Conservation (phyloP, 192 early-diverging fungal species). For the Gryganskiella cystojenkinii region DNA sequence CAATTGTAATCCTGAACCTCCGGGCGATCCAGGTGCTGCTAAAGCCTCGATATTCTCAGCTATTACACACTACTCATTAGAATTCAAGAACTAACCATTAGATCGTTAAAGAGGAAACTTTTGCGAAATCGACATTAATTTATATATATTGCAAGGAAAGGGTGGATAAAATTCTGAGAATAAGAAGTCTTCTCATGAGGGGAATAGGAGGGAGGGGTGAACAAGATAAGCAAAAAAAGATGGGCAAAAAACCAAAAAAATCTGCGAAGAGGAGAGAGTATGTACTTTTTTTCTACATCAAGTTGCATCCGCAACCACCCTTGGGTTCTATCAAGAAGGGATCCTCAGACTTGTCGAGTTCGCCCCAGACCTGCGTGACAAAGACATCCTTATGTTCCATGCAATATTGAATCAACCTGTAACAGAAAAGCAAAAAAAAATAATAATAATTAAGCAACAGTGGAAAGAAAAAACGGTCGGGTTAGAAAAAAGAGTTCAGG, state of each 20-base stretch:
- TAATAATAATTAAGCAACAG: background rate
- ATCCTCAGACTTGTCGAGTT: conserved; percentile 42
- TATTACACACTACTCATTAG: no score
- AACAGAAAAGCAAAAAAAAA: background rate
- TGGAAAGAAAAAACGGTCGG: background rate
- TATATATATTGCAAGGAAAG: no score
- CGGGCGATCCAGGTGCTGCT: no score
- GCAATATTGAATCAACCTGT: conserved; percentile 50
- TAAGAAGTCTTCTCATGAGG: no score
- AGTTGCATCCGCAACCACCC: conserved; percentile 26
- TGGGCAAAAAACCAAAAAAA: background rate
- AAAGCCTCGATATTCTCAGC: no score
- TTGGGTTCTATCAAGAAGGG: conserved; percentile 49
- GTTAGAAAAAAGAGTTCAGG: background rate
- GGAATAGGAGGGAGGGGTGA: no score
- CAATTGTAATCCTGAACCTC: no score
- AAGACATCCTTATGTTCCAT: conserved; percentile 34
- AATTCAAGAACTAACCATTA: no score
- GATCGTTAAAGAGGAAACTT: no score
- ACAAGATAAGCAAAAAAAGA: background rate
- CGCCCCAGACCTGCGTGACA: conserved; percentile 52
- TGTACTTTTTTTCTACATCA: conserved; percentile 27
- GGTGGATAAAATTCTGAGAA: no score
- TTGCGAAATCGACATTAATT: no score
- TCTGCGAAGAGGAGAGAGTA: background rate